Conservation (phyloP, 1,284 basidiomycete genomes). For the Trichosporon coremiiforme region DNA sequence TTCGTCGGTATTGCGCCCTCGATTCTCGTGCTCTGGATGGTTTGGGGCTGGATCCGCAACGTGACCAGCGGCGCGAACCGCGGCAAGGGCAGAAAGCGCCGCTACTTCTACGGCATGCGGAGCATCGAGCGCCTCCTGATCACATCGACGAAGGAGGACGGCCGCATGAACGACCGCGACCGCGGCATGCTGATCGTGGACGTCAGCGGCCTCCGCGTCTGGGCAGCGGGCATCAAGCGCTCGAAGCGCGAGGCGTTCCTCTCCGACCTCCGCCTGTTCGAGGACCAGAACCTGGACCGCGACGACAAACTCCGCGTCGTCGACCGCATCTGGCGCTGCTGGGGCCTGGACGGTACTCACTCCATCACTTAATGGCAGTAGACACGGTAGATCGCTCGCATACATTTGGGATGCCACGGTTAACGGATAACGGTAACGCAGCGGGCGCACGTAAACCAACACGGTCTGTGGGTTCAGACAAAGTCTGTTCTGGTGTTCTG, state of each 20-base stretch:
- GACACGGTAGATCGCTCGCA: neutral
- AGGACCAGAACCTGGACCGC: constrained; percentile 67
- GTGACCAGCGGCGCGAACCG: constrained; percentile 59
- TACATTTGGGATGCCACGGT: neutral
- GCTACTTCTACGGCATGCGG: constrained; percentile 57
- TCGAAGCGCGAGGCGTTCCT: constrained; percentile 64
- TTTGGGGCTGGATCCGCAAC: constrained; percentile 62
- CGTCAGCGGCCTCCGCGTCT: constrained; percentile 53
- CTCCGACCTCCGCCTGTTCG: constrained; percentile 81
- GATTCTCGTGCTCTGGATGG: constrained; percentile 74
- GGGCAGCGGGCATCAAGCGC: constrained; percentile 49
- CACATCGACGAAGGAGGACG: constrained; percentile 43
- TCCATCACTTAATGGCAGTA: neutral
- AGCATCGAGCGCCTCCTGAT: constrained; percentile 72
- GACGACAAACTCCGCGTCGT: constrained; percentile 74
- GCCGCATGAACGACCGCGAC: constrained; percentile 56
- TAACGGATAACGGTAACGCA: constrained; percentile 2
- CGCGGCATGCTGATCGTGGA: constrained; percentile 59
- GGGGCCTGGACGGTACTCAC: constrained; percentile 60
- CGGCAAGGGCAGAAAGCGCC: constrained; percentile 51
- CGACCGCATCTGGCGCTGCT: constrained; percentile 88
- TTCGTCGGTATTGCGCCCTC: constrained; percentile 95
- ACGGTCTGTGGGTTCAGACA: neutral
- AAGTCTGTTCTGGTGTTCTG: constrained; percentile 7
- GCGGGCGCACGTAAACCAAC: neutral